Evolutionary conservation across 331 rosid species (phyloP).

Genomic region (Prunus yedoensis): DNA sequence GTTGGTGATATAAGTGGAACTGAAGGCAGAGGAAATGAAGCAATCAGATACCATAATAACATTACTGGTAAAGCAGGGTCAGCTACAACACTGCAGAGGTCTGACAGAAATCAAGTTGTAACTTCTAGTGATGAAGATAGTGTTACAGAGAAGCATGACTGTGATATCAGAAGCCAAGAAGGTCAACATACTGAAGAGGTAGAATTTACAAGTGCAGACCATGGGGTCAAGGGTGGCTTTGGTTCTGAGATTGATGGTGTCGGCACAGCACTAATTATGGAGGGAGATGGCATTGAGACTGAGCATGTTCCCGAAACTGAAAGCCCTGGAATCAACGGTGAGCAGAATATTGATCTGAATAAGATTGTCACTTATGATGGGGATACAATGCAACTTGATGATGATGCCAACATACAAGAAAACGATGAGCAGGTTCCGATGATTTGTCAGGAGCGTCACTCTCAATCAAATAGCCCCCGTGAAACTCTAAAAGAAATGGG

Average conservation of each 20-base stretch:
- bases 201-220: constrained; percentile 72
- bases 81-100: constrained; percentile 50
- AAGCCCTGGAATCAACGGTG: constrained; percentile 58
- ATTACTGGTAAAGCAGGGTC: constrained; percentile 50
- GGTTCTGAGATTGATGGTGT: constrained; percentile 70
- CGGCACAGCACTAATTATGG: constrained; percentile 50
- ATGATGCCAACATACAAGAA: constrained; percentile 58
- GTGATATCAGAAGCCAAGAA: constrained; percentile 58
- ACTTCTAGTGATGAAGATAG: constrained; percentile 71
- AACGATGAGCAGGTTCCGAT: constrained; percentile 51
- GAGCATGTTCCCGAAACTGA: constrained; percentile 73
- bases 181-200: constrained; percentile 73
- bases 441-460: constrained; percentile 41
- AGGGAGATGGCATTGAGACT: constrained; percentile 63
- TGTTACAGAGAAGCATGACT: constrained; percentile 75
- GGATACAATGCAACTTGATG: constrained; percentile 82
- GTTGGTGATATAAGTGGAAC: constrained; percentile 35
- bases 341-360: constrained; percentile 52
- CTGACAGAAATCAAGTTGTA: constrained; percentile 43
- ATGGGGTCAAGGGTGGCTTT: constrained; percentile 56
- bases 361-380: constrained; percentile 43
- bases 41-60: constrained; percentile 32
- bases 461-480: constrained; percentile 44
- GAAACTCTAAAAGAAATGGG: constrained; percentile 50
- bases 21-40: constrained; percentile 40